A percentile compares a stretch with the other conserved stretches of the same genome.
phyloP scores from a whole-genome alignment of 2,329 filamentous ascomycete genomes.

The Alternaria incomplexa region DNA sequence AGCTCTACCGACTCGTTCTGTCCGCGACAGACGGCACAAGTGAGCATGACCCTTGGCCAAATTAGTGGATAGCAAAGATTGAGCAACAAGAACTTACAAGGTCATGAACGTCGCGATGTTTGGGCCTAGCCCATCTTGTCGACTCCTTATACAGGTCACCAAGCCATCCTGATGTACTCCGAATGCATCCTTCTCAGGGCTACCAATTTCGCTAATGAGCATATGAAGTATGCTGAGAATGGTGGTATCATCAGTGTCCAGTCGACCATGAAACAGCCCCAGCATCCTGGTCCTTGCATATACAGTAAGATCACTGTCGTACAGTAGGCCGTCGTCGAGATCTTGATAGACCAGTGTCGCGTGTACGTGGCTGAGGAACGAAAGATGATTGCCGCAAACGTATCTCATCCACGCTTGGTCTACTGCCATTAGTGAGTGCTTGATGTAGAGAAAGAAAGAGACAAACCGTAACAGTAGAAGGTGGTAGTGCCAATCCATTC shows the following conservation, averaged over 20 bases:
- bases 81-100: slow-evolving; percentile 28
- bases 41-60: slow-evolving; percentile 27
- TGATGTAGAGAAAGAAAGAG: no score
- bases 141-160: slow-evolving; percentile 28
- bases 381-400: slow-evolving; percentile 37
- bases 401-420: slow-evolving; percentile 36
- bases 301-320: slow-evolving; percentile 40
- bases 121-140: slow-evolving; percentile 27
- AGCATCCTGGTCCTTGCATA: slow-evolving; percentile 41
- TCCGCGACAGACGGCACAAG: slow-evolving; percentile 31
- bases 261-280: slow-evolving; percentile 32
- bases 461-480: slow-evolving; percentile 32
- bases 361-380: slow-evolving; percentile 44
- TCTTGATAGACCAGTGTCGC: slow-evolving; percentile 44
- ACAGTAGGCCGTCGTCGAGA: slow-evolving; percentile 30
- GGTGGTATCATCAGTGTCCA: slow-evolving; percentile 37
- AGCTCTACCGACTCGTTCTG: slow-evolving; percentile 24
- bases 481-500: slow-evolving; percentile 30
- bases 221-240: slow-evolving; percentile 42
- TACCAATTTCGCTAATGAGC: slow-evolving; percentile 40
- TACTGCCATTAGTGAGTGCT: slow-evolving; percentile 10
- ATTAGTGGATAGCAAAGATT: not conserved
- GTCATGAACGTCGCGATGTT: slow-evolving; percentile 33
- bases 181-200: slow-evolving; percentile 36
- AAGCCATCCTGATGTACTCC: slow-evolving; percentile 39